Evolutionary conservation across 371 early-diverging fungal genomes (phyloP).

Genomic region (Apophysomyces ossiformis): DNA sequence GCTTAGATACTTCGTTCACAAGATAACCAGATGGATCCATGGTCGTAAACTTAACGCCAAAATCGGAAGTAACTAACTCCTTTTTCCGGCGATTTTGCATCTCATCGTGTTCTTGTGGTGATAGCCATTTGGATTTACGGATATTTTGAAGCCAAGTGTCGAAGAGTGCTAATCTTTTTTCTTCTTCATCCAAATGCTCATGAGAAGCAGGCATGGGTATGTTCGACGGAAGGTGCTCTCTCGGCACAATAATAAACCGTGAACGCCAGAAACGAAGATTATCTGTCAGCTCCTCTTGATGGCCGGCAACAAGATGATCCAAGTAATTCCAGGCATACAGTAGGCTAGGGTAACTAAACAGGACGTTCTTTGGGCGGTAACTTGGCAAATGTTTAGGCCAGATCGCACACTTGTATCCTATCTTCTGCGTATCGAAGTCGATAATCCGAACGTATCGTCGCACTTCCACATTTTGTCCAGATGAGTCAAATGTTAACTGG

Average conservation of each 20-base stretch:
- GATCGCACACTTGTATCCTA: conserved; percentile 82
- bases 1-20: conserved; percentile 25
- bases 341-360: conserved; percentile 78
- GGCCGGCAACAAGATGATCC: conserved; percentile 87
- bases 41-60: conserved; percentile 48
- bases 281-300: conserved; percentile 83
- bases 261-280: conserved; percentile 86
- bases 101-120: conserved; percentile 53
- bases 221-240: conserved; percentile 65
- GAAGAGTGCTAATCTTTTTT: conserved; percentile 86
- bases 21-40: conserved; percentile 56
- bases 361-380: conserved; percentile 62
- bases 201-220: conserved; percentile 28
- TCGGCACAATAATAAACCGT: conserved; percentile 89
- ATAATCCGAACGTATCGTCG: conserved; percentile 83
- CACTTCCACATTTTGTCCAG: conserved; percentile 82
- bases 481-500: conserved; percentile 71
- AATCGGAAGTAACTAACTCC: conserved; percentile 41
- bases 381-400: conserved; percentile 79
- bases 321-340: conserved; percentile 94
- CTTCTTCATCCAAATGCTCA: conserved; percentile 86
- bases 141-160: conserved; percentile 82
- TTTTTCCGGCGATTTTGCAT: conserved; percentile 49
- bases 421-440: conserved; percentile 60
- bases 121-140: conserved; percentile 60